These are phyloP conservation scores for Penicillium griseofulvum DNA, from an alignment of 2,329 filamentous ascomycete species.

Conservation along the genomic window DNA sequence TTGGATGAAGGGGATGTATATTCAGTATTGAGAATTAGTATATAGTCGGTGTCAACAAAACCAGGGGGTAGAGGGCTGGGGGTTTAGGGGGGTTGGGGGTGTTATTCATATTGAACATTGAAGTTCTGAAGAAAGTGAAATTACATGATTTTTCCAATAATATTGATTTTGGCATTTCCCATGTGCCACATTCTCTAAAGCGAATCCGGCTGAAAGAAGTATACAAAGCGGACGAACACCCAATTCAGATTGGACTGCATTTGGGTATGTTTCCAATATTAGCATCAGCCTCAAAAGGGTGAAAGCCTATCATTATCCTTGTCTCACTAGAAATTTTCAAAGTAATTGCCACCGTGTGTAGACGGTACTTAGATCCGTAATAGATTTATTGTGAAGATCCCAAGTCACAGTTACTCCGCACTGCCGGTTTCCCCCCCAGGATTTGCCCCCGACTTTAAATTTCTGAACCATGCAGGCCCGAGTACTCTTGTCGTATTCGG, in stretches of 20 bases:
- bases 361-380: conserved; percentile 12
- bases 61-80: not conserved
- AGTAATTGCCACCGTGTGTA: conserved; percentile 12
- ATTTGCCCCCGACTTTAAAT: conserved; percentile 17
- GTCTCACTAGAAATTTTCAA: not conserved
- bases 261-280: not conserved
- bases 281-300: not conserved
- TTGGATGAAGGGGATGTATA: conserved; percentile 17
- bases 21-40: not conserved
- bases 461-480: conserved; percentile 2
- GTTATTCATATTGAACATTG: not conserved
- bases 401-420: conserved; percentile 22
- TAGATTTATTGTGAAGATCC: not conserved
- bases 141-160: not conserved
- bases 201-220: not conserved
- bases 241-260: not conserved
- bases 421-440: conserved; percentile 10
- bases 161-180: not conserved
- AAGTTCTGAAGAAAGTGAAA: not conserved
- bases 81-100: not conserved
- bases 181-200: not conserved
- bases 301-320: not conserved
- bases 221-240: not conserved
- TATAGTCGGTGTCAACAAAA: not conserved
- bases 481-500: conserved; percentile 1